Evolutionary conservation across 441 rosid species (phyloP), one percentile per base, ranked within the genome.

Genomic region (Mallotus japonicus): DNA sequence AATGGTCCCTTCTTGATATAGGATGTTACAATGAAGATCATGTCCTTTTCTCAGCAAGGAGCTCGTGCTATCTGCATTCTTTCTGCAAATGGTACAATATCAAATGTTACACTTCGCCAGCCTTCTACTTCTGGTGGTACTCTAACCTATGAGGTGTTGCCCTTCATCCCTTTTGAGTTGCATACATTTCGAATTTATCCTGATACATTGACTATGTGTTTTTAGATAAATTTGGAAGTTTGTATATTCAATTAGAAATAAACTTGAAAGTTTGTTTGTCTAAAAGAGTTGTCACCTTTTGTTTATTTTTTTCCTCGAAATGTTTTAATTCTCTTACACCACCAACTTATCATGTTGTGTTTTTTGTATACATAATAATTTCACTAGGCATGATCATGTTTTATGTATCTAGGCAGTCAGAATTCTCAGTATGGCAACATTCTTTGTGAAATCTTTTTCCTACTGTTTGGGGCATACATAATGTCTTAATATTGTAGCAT

Each of bases 21-120:
- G 99, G 99, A 95, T 84, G 90, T 93, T 64, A 87, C 86, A 0
- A 95, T 90, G 99, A 95, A 93, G 83, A 74, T 95, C 72, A 96
- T 93, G 97, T 85, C 96, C 20, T 90, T 96, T 64, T 88, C 95
- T 79, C 98, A 92, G 76, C 94, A 92, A 87, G 91, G 91, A 69
- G 75, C 94, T 76, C 92, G 88, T 50, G 97, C 99, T 74, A 88
- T 93, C 32, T 93, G 99, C 73, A 78, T 96, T 79, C 98, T 92
- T 32, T 90, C 95, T 6, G 97, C 97, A 7, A 93, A 87, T 65
- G 98, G 98, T 57, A 87, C 90, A 58, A 87, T 93, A 71, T 96
- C 97, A 13, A 96, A 90, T 78, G 98, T 93, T 70, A 92, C 98
- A 9, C 89, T 93, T 80, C 96, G 96, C 60, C 97, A 92, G 32